phyloP scores from a whole-genome alignment of 1,139 yeast genomes.

The Groenewaldozyma auringiensis region DNA sequence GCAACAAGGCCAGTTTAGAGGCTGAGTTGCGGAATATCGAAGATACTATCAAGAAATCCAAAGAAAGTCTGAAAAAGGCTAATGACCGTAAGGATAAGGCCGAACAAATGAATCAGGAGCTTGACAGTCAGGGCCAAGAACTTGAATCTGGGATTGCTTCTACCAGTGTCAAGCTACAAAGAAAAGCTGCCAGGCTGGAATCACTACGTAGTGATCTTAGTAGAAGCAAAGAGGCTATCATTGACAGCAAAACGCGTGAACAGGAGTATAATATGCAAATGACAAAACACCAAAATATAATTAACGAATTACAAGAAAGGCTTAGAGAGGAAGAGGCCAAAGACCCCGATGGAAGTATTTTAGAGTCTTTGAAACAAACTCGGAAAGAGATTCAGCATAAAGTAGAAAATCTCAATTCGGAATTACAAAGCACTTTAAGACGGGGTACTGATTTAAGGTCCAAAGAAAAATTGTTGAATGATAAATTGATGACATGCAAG shows the following conservation, averaged over 20 bases:
- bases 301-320: conserved; percentile 5
- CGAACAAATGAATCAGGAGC: conserved; percentile 6
- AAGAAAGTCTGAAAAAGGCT: conserved; percentile 15
- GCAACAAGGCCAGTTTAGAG: neutral
- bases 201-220: neutral
- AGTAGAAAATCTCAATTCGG: conserved; percentile 21
- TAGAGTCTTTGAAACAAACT: conserved; percentile 25
- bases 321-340: conserved; percentile 2
- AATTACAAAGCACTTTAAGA: conserved; percentile 1
- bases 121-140: conserved; percentile 1
- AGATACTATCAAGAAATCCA: neutral
- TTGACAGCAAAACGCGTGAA: neutral
- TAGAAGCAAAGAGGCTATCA: neutral
- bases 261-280: neutral
- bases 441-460: neutral
- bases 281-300: conserved; percentile 4
- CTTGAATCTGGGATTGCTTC: neutral
- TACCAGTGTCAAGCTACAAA: neutral
- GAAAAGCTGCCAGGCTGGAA: neutral
- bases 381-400: conserved; percentile 36
- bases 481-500: neutral
- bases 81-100: conserved; percentile 11
- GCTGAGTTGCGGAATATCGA: conserved; percentile 3
- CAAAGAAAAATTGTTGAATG: conserved; percentile 15
- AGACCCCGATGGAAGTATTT: conserved; percentile 2